Evolutionary conservation across 805 yeast genomes (phyloP), one percentile per base, ranked within the genome.

Genomic region (Lipomyces yamanashiensis): DNA sequence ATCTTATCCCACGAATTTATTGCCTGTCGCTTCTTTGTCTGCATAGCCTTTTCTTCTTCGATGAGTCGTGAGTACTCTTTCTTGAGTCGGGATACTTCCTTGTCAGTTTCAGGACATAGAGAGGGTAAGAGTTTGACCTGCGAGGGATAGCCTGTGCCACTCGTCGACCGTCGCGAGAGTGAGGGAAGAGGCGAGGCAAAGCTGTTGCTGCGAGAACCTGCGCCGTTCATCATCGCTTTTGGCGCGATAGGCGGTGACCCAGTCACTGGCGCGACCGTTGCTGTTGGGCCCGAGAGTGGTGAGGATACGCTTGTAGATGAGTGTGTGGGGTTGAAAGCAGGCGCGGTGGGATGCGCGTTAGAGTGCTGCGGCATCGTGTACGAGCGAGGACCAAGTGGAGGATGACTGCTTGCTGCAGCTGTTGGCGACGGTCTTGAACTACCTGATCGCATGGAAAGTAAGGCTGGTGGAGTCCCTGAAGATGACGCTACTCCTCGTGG

Each of bases 211-310:
- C 58, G 64, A 10, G 63, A 49, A 10, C 45, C 9, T 17, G 36
- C 41, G 43, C 59, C 49, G 36, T 48, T 40, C 39, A 64, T 61
- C 68, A 64, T 64, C 7, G 68, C 65, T 21, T 62, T 64, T 8
- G 68, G 68, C 19, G 63, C 68, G 44, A 52, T 45, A 9, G 68
- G 68, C 12, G 65, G 65, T 33, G 60, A 34, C 15, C 50, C 54
- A 6, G 61, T 12, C 19, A 52, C 37, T 9, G 54, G 28, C 15
- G 55, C 59, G 12, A 21, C 21, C 21, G 60, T 28, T 2, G 56
- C 15, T 33, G 28, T 12, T 10, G 17, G 3, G 5, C 57, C 7
- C 19, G 64, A 17, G 34, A 47, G 34, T 19, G 17, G 47, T 4
- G 56, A 40, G 0, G 49, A 28, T 2, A 28, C 28, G 28, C 28